Base-by-base conservation (phyloP, 371 early-diverging fungal species). In the Lichtheimia corymbifera region DNA sequence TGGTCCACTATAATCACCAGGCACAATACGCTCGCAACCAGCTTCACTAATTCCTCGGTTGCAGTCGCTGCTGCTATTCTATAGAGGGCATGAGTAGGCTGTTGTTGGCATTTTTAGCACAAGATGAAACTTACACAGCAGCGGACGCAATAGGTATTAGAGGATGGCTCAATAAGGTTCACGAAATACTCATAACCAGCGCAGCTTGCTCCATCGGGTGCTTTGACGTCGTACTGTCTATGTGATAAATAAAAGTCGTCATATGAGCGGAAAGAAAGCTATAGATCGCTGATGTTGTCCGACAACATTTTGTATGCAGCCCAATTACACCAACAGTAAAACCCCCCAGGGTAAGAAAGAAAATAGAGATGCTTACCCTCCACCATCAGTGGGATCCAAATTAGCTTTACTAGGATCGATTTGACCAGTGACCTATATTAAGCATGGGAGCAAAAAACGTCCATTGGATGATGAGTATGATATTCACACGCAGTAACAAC, bases 131-230 rank as follows among this genome's bases (percentile, higher is more conserved):
- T 72, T 72, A 72, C 76, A 63, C 87, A 86, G 66, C 83, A 84
- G 53, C 86, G 82, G 59, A 85, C 71, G 71, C 86, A 85, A 64
- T 79, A 85, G 43, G 76, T 77, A 55, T 77, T 61, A 1, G 58
- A 55, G 18, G 69, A 62, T 22, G 86, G 86, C 65, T 85, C 84
- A 54, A 85, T 71, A 30, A 85, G 66, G 64, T 83, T 79, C 50
- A 85, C 83, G 60, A 69, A 85, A 61, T 74, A 73, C 15, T 67
- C 54, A 71, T 77, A 83, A 7, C 84, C 84, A 56, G 79, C 74
- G 68, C 84, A 85, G 2, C 58, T 65, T 50, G 82, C 68, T 17
- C 81, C 82, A 4, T 56, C 47, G 44, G 85, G 83, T 18, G 80
- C 82, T 59, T 71, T 75, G 28, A 77, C 53, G 57, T 83, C 84